These are phyloP conservation scores for Sporodiniella umbellata DNA, from an alignment of 371 early-diverging fungal genomes.

Conservation along the genomic window DNA sequence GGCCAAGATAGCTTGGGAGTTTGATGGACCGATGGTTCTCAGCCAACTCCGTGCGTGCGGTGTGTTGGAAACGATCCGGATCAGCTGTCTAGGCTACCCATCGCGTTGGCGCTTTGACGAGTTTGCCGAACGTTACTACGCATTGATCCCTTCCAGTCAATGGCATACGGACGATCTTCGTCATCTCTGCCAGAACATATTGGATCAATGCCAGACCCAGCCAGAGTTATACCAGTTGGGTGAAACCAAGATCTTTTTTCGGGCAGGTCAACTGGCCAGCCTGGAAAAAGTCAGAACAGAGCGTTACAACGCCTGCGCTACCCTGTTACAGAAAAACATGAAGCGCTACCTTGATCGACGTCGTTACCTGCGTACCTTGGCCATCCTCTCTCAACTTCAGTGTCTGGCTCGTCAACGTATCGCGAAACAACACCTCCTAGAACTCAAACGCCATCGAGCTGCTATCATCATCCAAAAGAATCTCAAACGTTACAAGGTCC, in stretches of 20 bases:
- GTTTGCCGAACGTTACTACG: constrained; percentile 89
- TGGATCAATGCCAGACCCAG: constrained; percentile 57
- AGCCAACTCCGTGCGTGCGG: constrained; percentile 98
- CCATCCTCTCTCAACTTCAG: constrained; percentile 60
- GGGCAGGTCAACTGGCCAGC: constrained; percentile 93
- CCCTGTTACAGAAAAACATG: constrained; percentile 87
- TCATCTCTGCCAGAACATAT: constrained; percentile 59
- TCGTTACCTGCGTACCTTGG: constrained; percentile 63
- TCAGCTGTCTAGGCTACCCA: constrained; percentile 98
- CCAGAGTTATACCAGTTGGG: constrained; percentile 96
- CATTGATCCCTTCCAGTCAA: constrained; percentile 68
- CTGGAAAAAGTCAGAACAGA: constrained; percentile 89
- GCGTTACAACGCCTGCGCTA: constrained; percentile 74
- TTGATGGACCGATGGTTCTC: constrained; percentile 91
- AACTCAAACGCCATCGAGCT: constrained; percentile 64
- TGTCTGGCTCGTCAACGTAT: constrained; percentile 58
- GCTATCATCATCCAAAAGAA: constrained; percentile 74
- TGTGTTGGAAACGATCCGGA: constrained; percentile 99
- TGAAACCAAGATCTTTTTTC: constrained; percentile 97
- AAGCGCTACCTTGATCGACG: constrained; percentile 69
- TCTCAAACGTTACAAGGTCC: constrained; percentile 66
- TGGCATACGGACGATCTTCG: constrained; percentile 62
- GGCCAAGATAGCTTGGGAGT: constrained; percentile 81
- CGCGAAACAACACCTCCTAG: constrained; percentile 54
- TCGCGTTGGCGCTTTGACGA: constrained; percentile 88